Evolutionary conservation across 2,329 filamentous ascomycete species (phyloP), one percentile per base, ranked within the genome.

Genomic region (Phoma sp.): DNA sequence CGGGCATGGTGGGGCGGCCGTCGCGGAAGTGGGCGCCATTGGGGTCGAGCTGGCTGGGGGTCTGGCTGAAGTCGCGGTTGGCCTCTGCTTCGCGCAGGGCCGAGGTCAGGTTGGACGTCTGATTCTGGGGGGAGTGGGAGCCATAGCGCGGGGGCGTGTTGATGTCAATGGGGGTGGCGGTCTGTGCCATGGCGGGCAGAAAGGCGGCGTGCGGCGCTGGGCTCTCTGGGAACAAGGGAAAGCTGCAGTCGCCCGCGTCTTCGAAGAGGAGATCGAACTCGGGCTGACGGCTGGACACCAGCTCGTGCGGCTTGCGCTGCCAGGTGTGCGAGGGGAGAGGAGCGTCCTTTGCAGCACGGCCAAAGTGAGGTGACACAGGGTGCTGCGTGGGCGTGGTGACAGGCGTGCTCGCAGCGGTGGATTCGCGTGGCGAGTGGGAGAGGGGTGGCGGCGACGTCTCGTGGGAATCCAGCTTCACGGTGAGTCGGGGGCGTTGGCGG

Each of bases 91-190:
- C 78, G 66, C 85, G 83, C 53, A 88, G 75, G 43, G 85, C 85
- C 41, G 83, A 85, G 5, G 85, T 87, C 62, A 88, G 77, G 66
- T 86, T 87, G 32, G 85, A 88, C 12, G 84, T 83, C 72, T 86
- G 84, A 69, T 82, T 84, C 57, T 83, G 83, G 45, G 85, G 84
- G 29, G 84, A 85, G 61, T 84, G 80, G 49, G 83, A 85, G 61
- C 80, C 81, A 78, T 81, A 80, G 66, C 80, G 81, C 70, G 69
- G 77, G 57, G 78, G 75, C 55, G 81, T 79, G 67, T 82, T 76
- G 68, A 88, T 86, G 71, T 87, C 82, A 72, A 88, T 84, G 40
- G 85, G 84, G 55, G 80, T 77, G 58, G 83, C 80, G 50, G 78
- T 72, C 61, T 78, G 78, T 57, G 80, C 80, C 83, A 85, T 85